These are phyloP conservation scores for Sabuloglossum arenarium DNA, from an alignment of 495 filamentous ascomycete species.

Conservation along the genomic window DNA sequence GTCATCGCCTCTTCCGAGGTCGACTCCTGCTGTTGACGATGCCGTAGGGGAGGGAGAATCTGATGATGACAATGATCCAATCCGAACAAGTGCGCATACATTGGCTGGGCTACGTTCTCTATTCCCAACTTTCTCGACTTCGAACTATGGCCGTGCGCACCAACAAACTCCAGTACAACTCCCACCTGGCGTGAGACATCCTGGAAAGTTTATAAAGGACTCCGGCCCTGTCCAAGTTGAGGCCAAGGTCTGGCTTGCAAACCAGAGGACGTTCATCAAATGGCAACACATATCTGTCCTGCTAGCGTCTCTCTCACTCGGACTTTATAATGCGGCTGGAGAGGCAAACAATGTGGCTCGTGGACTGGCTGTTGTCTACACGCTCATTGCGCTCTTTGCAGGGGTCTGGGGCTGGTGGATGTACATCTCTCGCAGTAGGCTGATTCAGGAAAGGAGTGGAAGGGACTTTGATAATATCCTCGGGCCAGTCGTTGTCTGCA, in stretches of 20 bases:
- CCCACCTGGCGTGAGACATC: conserved; percentile 71
- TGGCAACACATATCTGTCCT: conserved; percentile 89
- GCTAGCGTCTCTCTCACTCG: conserved; percentile 61
- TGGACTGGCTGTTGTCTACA: conserved; percentile 59
- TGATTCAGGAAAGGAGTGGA: conserved; percentile 70
- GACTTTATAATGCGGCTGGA: conserved; percentile 71
- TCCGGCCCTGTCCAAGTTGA: conserved; percentile 75
- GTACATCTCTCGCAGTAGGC: conserved; percentile 47
- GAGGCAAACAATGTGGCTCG: conserved; percentile 48
- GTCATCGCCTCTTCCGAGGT: conserved; percentile 1
- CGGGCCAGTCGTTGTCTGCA: conserved; percentile 66
- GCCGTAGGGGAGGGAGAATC: conserved; percentile 20
- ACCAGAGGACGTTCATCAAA: conserved; percentile 92
- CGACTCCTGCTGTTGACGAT: conserved; percentile 6
- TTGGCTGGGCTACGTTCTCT: conserved; percentile 28
- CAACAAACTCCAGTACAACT: conserved; percentile 24
- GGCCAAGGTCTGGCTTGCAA: conserved; percentile 95
- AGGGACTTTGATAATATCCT: conserved; percentile 78
- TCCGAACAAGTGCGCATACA: conserved; percentile 10
- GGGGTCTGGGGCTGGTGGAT: conserved; percentile 75
- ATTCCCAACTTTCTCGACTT: conserved; percentile 55
- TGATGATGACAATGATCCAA: conserved; percentile 19
- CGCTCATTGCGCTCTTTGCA: conserved; percentile 59
- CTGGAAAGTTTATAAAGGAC: conserved; percentile 78
- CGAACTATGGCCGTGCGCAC: conserved; percentile 42